Conservation (phyloP, 2,329 filamentous ascomycete species). For the Phialophora verrucosa region DNA sequence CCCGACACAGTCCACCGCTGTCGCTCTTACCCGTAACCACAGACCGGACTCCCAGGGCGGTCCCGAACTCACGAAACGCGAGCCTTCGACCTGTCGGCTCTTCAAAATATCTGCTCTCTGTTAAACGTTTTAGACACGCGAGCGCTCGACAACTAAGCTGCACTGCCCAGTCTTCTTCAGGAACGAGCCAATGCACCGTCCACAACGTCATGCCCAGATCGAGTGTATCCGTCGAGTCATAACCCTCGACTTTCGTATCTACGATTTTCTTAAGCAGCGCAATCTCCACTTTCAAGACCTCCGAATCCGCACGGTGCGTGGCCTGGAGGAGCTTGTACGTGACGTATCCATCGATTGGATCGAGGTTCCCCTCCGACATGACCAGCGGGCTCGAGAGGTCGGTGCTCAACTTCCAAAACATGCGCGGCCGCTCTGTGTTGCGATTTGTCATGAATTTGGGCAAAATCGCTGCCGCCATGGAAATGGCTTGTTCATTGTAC, state of each 20-base stretch:
- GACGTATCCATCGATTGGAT: constrained; percentile 62
- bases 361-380: constrained; percentile 60
- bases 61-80: constrained; percentile 63
- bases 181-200: constrained; percentile 59
- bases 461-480: constrained; percentile 60
- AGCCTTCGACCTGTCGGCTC: constrained; percentile 48
- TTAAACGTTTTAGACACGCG: constrained; percentile 43
- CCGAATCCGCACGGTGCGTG: constrained; percentile 42
- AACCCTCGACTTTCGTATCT: constrained; percentile 51
- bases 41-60: constrained; percentile 56
- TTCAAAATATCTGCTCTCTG: constrained; percentile 44
- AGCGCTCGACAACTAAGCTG: constrained; percentile 42
- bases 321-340: constrained; percentile 57
- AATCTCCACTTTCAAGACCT: constrained; percentile 56
- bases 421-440: constrained; percentile 44
- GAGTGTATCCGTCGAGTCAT: constrained; percentile 57
- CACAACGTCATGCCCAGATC: constrained; percentile 67
- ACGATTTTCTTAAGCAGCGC: constrained; percentile 59
- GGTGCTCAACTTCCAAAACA: constrained; percentile 64
- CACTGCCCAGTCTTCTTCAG: constrained; percentile 56
- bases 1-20: neutral
- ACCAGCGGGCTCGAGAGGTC: constrained; percentile 58
- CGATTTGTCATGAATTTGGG: constrained; percentile 57
- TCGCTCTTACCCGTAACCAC: constrained; percentile 29
- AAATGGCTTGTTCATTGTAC: constrained; percentile 60